phyloP scores from a whole-genome alignment of 2,329 filamentous ascomycete species.

The Coleophoma cylindrospora region DNA sequence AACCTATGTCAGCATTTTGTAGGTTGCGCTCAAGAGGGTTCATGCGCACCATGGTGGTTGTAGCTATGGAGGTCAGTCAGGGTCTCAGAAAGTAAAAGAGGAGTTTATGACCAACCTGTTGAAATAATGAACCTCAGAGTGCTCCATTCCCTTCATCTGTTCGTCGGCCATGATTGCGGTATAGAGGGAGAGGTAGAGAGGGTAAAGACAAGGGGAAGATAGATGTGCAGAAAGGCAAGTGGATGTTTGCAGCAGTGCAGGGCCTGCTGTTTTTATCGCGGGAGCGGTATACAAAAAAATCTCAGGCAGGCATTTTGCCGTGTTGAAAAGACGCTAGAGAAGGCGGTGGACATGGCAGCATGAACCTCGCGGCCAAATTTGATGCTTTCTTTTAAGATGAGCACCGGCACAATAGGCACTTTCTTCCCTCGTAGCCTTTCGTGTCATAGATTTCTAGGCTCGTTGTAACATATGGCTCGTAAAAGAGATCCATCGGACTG shows the following conservation, averaged over 20 bases:
- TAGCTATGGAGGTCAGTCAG: constrained; percentile 56
- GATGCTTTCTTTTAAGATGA: too few species aligned
- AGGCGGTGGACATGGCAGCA: too few species aligned
- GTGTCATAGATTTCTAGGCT: too few species aligned
- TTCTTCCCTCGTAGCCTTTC: too few species aligned
- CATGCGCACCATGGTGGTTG: constrained; percentile 84
- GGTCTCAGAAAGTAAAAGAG: not conserved
- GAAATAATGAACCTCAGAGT: constrained; percentile 96
- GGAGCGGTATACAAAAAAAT: not conserved
- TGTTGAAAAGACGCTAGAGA: not conserved
- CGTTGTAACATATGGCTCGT: too few species aligned
- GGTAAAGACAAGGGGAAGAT: not conserved
- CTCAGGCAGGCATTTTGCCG: not conserved
- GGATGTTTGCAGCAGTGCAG: not conserved
- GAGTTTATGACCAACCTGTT: constrained; percentile 64
- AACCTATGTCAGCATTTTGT: constrained; percentile 26
- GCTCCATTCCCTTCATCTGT: constrained; percentile 34
- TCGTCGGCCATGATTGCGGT: constrained; percentile 43
- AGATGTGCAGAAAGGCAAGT: constrained; percentile 1
- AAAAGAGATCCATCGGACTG: too few species aligned
- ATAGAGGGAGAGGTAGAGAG: not conserved
- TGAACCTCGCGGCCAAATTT: too few species aligned
- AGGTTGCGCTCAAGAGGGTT: constrained; percentile 7
- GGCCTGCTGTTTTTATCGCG: not conserved
- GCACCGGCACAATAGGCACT: too few species aligned